Base-by-base conservation (phyloP, 1,139 yeast species). In the Saccharomyces hybrid region DNA sequence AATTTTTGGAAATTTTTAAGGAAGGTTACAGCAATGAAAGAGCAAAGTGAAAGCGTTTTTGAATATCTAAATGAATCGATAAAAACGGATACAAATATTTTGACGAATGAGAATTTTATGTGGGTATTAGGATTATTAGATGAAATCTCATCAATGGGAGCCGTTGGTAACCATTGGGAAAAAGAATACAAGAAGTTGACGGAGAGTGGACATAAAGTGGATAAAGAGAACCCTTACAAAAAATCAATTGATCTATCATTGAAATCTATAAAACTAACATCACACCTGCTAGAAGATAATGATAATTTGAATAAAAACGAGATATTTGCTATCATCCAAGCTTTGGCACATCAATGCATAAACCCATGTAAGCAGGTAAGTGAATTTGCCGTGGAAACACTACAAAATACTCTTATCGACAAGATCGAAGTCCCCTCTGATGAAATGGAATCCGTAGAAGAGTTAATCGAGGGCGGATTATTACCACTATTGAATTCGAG, bases 291-390 rank as follows among this genome's bases (percentile, higher is more conserved):
- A 14, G 64, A 71, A 29, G 55, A 58, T 31, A 61, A 61, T 20
- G 61, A 62, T 28, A 53, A 68, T 27, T 48, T 62, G 27, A 55
- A 55, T 5, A 66, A 67, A 51, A 64, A 67, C 48, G 70, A 66
- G 51, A 58, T 65, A 26, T 63, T 62, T 46, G 34, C 91, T 0
- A 71, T 85, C 56, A 73, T 85, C 29, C 93, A 88, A 65, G 93
- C 95, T 0, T 76, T 90, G 56, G 89, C 95, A 0, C 91, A 86
- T 63, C 96, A 90, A 69, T 88, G 96, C 67, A 80, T 87, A 67
- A 90, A 89, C 63, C 96, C 96, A 7, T 88, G 96, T 66, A 77
- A 88, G 42, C 90, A 86, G 64, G 76, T 90, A 13, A 75, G 96
- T 49, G 71, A 78, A 0, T 80, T 76, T 67, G 93, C 96, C 0